Evolutionary conservation across 2,329 filamentous ascomycete genomes (phyloP).

Genomic region (Phialocephala sp.): DNA sequence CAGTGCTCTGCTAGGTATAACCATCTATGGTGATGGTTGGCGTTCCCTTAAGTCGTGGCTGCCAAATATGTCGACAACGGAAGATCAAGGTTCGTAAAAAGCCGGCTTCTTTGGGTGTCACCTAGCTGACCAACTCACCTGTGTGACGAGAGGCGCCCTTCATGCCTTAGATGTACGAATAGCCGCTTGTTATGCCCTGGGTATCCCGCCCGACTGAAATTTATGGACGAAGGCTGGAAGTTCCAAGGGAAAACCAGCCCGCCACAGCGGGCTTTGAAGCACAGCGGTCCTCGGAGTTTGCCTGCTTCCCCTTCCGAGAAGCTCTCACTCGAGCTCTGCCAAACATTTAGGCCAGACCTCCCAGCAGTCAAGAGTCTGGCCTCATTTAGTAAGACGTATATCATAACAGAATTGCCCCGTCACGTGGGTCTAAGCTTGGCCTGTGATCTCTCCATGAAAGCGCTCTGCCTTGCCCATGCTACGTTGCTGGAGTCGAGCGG

Average conservation of each 20-base stretch:
- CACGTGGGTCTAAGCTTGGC: conserved; percentile 5
- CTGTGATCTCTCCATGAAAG: conserved; percentile 11
- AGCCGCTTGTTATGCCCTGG: not conserved
- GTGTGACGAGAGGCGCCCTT: conserved; percentile 1
- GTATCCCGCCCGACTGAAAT: not conserved
- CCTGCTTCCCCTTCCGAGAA: conserved; percentile 2
- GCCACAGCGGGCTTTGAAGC: not conserved
- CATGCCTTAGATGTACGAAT: not conserved
- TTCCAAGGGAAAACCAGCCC: not conserved
- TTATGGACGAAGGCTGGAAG: conserved; percentile 5
- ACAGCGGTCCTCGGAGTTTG: not conserved
- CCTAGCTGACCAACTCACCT: not conserved
- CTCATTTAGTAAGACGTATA: not conserved
- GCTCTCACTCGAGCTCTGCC: conserved; percentile 6
- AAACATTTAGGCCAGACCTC: conserved; percentile 5
- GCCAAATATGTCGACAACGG: conserved; percentile 2
- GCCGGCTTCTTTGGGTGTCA: not conserved
- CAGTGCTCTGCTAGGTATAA: too few relatives aligned
- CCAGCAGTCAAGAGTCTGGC: conserved; percentile 10
- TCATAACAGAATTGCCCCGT: conserved; percentile 4
- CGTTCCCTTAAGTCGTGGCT: conserved; percentile 6
- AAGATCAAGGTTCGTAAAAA: conserved; percentile 8
- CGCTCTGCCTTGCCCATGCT: conserved; percentile 2
- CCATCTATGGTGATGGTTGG: conserved; percentile 2
- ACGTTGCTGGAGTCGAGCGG: not conserved